These are phyloP conservation scores for Hylodesmum podocarpum DNA, from an alignment of 306 rosid species.

Conservation along the genomic window DNA sequence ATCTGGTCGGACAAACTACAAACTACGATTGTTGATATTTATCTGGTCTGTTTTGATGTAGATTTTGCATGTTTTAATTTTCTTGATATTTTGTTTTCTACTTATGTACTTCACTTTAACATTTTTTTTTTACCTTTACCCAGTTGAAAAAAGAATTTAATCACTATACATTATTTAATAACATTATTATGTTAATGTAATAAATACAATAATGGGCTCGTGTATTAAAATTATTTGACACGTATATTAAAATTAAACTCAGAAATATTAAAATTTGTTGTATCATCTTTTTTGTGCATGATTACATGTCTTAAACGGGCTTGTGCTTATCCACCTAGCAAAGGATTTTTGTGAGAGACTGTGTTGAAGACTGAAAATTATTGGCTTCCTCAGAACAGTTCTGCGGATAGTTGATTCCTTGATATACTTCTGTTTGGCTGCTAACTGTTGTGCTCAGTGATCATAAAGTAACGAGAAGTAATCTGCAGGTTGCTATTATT, in stretches of 20 bases:
- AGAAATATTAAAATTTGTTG: neutral
- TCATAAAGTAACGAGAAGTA: neutral
- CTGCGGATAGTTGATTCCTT: slow-evolving; percentile 12
- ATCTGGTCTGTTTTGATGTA: neutral
- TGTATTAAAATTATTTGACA: neutral
- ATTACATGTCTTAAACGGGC: neutral
- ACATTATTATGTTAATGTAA: neutral
- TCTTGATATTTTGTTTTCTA: neutral
- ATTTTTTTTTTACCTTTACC: neutral
- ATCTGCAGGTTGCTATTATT: slow-evolving; percentile 83
- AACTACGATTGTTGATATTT: neutral
- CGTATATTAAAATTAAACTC: neutral
- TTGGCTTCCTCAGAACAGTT: neutral
- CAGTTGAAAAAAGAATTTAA: neutral
- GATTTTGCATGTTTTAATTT: neutral
- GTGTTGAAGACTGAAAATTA: neutral
- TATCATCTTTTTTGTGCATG: neutral
- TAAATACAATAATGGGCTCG: neutral
- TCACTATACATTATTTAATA: neutral
- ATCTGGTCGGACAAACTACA: slow-evolving; percentile 17
- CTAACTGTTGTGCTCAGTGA: neutral
- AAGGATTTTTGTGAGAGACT: neutral
- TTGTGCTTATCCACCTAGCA: neutral
- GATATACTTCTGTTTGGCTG: neutral
- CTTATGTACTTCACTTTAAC: neutral